Evolutionary conservation across 2,329 filamentous ascomycete species (phyloP).

Genomic region (Pseudocercospora macadamiae): DNA sequence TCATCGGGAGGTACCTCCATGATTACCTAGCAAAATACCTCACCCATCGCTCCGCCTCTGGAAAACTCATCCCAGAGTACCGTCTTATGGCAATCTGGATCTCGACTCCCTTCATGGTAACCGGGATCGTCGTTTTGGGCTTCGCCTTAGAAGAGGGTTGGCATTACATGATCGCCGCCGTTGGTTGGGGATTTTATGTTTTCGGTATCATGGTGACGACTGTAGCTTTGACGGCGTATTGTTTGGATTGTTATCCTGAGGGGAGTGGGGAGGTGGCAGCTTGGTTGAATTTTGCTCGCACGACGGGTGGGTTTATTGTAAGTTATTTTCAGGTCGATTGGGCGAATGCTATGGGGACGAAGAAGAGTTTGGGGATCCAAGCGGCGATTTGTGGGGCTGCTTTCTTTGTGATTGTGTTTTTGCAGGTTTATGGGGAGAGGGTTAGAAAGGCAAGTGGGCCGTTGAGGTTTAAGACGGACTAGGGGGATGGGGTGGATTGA

Average conservation of each 20-base stretch:
- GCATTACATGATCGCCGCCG: slow-evolving; percentile 18
- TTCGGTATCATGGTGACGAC: slow-evolving; percentile 23
- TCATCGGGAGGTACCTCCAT: slow-evolving; percentile 35
- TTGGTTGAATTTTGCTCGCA: slow-evolving; percentile 21
- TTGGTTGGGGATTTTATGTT: slow-evolving; percentile 20
- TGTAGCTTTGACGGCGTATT: slow-evolving; percentile 14
- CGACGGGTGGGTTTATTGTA: slow-evolving; percentile 18
- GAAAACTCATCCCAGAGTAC: slow-evolving; percentile 16
- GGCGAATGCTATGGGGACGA: slow-evolving; percentile 16
- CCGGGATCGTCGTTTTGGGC: slow-evolving; percentile 13
- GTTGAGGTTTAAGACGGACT: slow-evolving; percentile 3
- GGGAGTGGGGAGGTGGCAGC: slow-evolving; percentile 15
- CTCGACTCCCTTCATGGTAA: slow-evolving; percentile 15
- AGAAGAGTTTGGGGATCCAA: slow-evolving; percentile 20
- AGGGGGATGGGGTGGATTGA: neutral
- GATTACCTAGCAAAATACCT: slow-evolving; percentile 28
- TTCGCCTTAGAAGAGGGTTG: slow-evolving; percentile 15
- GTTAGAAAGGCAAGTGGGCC: neutral
- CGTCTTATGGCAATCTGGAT: slow-evolving; percentile 15
- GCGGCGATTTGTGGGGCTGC: slow-evolving; percentile 8
- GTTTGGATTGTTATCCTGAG: slow-evolving; percentile 19
- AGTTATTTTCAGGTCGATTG: slow-evolving; percentile 19
- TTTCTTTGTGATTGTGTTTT: neutral
- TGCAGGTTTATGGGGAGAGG: neutral
- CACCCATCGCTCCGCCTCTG: neutral